Base-by-base conservation (phyloP, 371 early-diverging fungal species). In the Phascolomyces articulosus region DNA sequence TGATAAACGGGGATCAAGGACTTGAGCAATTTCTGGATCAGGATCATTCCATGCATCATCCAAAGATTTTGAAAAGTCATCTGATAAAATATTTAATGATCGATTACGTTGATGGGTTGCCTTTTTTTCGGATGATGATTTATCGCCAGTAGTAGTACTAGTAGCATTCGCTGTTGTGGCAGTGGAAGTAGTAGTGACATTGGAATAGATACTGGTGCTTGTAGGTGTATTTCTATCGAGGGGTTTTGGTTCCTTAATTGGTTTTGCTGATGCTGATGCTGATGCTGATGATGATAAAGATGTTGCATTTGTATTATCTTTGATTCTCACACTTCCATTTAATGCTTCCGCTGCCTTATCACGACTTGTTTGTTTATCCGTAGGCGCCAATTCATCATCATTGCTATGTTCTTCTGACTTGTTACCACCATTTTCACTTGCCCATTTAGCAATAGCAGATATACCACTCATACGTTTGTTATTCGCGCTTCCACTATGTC, bases 401-500 rank as follows among this genome's bases (percentile, higher is more conserved):
- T 49, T 38, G n/a, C 31, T 54, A 34, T 58, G 51, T 38, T n/a
- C 38, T 40, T 10, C 24, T 54, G 16, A 26, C 20, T 67, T 56
- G 18, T 55, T 54, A 11, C 54, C 55, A 41, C 27, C 41, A 49
- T 54, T 31, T 34, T 61, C 56, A 20, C 18, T 31, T 13, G 51
- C 51, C 51, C 20, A 51, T 24, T 51, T 51, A 3, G 62, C 48
- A 48, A 40, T 56, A 13, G 61, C 41, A 20, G 63, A 59, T 28
- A 40, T 20, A 16, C 65, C 65, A 41, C 60, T 65, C 31, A 53
- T 20, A 16, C 34, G 55, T 29, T 60, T 61, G n/a, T 40, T 49
- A 38, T 41, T 51, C 18, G 65, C 64, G 24, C 65, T 68, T 0
- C 51, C 51, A 21, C 78, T 78, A 8, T 75, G 64, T 57, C 78